Conservation (phyloP, 495 filamentous ascomycete species). For the Jackrogersella minutella region DNA sequence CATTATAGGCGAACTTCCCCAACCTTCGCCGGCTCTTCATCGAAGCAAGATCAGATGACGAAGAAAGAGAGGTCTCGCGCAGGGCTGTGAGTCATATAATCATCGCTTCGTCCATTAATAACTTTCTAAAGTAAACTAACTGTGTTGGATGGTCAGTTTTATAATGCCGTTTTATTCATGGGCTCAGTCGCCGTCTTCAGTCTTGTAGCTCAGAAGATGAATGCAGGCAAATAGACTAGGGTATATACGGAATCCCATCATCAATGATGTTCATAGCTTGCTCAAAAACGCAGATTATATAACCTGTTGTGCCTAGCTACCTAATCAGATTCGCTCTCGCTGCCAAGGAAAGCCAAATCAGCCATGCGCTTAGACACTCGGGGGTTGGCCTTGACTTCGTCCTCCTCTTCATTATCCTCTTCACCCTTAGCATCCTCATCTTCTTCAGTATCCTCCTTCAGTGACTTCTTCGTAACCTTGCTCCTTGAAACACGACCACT, state of each 20-base stretch:
- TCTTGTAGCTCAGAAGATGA: slow-evolving; percentile 78
- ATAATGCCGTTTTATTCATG: slow-evolving; percentile 95
- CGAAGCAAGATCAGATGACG: slow-evolving; percentile 89
- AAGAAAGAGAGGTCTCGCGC: slow-evolving; percentile 93
- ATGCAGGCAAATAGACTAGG: slow-evolving; percentile 49
- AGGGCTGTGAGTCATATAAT: slow-evolving; percentile 74
- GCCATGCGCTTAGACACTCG: slow-evolving; percentile 48
- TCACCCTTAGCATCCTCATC: slow-evolving; percentile 51
- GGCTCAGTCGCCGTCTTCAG: slow-evolving; percentile 94
- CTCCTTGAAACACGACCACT: slow-evolving; percentile 48
- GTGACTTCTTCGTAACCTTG: slow-evolving; percentile 40
- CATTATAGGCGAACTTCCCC: slow-evolving; percentile 78
- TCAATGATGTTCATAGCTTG: slow-evolving; percentile 1
- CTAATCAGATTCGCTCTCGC: slow-evolving; percentile 59
- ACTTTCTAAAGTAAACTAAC: not conserved
- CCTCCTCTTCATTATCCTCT: slow-evolving; percentile 41
- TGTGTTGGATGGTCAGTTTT: no score
- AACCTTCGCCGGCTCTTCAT: slow-evolving; percentile 97
- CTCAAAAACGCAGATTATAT: not conserved
- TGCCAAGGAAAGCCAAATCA: slow-evolving; percentile 55
- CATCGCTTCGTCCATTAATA: not conserved
- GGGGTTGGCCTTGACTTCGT: slow-evolving; percentile 37
- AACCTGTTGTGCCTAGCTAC: not conserved
- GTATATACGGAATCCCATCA: not conserved
- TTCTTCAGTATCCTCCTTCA: slow-evolving; percentile 44